A percentile compares a stretch with the other conserved stretches of the same genome.
Conservation (phyloP, 2,329 filamentous ascomycete species). For the Penicillium digitatum region DNA sequence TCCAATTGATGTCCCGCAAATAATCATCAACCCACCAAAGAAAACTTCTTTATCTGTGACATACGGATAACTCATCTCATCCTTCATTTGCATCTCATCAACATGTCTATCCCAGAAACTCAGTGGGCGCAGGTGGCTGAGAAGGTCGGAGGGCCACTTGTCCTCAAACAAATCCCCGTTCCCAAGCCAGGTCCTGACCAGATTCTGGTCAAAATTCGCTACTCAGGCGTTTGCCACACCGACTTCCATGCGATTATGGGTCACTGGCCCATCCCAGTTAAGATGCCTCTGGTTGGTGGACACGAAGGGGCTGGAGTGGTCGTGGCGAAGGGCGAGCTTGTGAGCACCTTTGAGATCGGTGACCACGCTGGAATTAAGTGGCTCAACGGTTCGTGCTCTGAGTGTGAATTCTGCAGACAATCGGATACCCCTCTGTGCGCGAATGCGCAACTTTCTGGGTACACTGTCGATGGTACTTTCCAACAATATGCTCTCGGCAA, state of each 20-base stretch:
- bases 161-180: slow-evolving; percentile 63
- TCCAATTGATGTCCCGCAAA: background rate
- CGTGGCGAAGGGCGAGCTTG: slow-evolving; percentile 69
- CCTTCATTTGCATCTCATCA: background rate
- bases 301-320: slow-evolving; percentile 73
- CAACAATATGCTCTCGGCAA: slow-evolving; percentile 89
- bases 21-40: background rate
- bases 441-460: slow-evolving; percentile 72
- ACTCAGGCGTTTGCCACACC: slow-evolving; percentile 85
- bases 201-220: slow-evolving; percentile 87
- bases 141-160: slow-evolving; percentile 65
- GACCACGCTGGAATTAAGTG: slow-evolving; percentile 83
- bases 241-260: slow-evolving; percentile 77
- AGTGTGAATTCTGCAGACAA: slow-evolving; percentile 75
- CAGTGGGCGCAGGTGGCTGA: slow-evolving; percentile 93
- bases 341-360: slow-evolving; percentile 70
- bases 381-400: slow-evolving; percentile 80
- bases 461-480: slow-evolving; percentile 88
- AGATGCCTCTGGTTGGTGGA: slow-evolving; percentile 80
- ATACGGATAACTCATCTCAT: background rate
- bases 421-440: slow-evolving; percentile 77
- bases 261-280: slow-evolving; percentile 78
- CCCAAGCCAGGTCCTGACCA: slow-evolving; percentile 77
- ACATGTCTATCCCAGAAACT: slow-evolving; percentile 61
- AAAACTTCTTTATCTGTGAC: background rate